A percentile compares a stretch with the other conserved stretches of the same genome.
Evolutionary conservation across 1,284 basidiomycete genomes (phyloP).

Genomic region (Cryptococcus amylolentus): DNA sequence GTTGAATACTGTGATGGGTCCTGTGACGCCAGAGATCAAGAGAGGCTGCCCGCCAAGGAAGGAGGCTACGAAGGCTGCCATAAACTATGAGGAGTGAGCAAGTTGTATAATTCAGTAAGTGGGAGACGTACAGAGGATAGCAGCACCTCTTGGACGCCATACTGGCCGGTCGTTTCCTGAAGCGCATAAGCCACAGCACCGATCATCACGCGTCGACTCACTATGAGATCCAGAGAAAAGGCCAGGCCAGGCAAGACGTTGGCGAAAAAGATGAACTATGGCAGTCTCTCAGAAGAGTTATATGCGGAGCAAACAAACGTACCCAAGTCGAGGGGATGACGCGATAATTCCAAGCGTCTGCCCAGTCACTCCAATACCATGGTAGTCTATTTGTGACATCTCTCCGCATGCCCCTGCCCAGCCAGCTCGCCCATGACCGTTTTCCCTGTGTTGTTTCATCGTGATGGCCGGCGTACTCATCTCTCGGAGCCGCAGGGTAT

Average conservation of each 20-base stretch:
- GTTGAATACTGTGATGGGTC: conserved; percentile 86
- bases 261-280: conserved; percentile 47
- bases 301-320: conserved; percentile 47
- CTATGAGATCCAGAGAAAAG: conserved; percentile 88
- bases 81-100: conserved; percentile 56
- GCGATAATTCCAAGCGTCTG: conserved; percentile 81
- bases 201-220: conserved; percentile 11
- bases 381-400: conserved; percentile 75
- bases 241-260: conserved; percentile 75
- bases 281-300: neutral
- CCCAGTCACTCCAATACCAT: conserved; percentile 82
- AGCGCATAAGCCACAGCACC: neutral
- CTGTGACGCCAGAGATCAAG: conserved; percentile 90
- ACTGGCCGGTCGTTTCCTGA: conserved; percentile 72
- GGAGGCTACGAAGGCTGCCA: conserved; percentile 88
- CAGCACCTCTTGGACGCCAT: conserved; percentile 82
- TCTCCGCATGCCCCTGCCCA: conserved; percentile 61
- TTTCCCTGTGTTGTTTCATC: neutral
- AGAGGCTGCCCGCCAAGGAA: conserved; percentile 86
- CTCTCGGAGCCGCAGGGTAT: conserved; percentile 2
- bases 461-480: neutral
- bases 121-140: conserved; percentile 44
- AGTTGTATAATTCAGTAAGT: neutral
- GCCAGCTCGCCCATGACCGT: conserved; percentile 12
- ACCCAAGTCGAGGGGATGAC: conserved; percentile 49